Conservation (phyloP, 192 early-diverging fungal species). For the Backusella macrospora region DNA sequence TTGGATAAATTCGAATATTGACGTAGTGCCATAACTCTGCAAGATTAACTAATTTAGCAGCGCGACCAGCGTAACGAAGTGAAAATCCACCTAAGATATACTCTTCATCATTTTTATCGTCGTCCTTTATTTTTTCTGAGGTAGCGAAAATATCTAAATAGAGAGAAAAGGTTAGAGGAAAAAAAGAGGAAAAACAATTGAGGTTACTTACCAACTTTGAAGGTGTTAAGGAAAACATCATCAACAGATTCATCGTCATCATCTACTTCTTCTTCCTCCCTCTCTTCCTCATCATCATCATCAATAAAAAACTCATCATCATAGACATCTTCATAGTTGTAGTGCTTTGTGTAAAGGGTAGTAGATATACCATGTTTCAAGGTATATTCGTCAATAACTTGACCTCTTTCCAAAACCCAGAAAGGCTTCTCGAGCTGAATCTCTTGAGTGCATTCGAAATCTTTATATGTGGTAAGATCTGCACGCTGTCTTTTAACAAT, state of each 20-base stretch:
- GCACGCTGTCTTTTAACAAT: conserved; percentile 8
- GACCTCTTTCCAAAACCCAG: not conserved
- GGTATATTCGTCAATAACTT: not conserved
- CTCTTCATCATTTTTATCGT: not conserved
- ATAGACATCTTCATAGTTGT: not conserved
- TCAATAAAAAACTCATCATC: conserved; percentile 4
- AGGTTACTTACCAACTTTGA: not conserved
- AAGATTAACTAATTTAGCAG: not conserved
- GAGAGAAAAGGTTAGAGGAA: not conserved
- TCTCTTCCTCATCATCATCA: not conserved
- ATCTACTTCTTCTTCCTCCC: not conserved
- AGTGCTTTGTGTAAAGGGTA: not conserved
- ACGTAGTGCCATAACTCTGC: not conserved
- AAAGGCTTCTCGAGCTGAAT: conserved; percentile 3
- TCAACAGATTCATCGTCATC: not conserved
- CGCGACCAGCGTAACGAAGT: conserved; percentile 3
- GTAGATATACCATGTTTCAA: conserved; percentile 7
- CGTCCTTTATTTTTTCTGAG: not conserved
- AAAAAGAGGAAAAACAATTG: not conserved
- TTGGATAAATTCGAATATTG: not conserved
- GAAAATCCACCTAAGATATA: not conserved
- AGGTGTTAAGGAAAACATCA: not conserved
- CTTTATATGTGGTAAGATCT: not conserved
- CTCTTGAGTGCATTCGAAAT: not conserved
- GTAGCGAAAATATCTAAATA: not conserved